Base-by-base conservation (phyloP, 2,329 filamentous ascomycete genomes). In the Stylonectria norvegica region DNA sequence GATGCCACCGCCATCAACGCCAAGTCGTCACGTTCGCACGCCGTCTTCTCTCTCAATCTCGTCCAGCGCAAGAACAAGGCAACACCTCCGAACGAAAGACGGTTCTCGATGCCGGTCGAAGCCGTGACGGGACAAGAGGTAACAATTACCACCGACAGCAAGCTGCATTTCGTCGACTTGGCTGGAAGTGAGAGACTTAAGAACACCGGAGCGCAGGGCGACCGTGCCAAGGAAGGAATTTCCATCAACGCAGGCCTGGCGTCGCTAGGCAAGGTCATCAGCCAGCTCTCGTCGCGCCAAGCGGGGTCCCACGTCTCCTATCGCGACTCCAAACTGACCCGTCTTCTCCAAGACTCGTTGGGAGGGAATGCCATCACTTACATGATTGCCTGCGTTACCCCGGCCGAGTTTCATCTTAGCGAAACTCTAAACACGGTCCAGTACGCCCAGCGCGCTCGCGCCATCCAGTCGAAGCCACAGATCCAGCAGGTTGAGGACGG, bases 351-450 rank as follows among this genome's bases (percentile, higher is more conserved):
- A 71, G 93, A 98, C 66, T 98, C 93, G 0, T 75, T 98, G 5
- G 93, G 93, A 42, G 93, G 93, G 4, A 97, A 95, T 61, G 93
- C 93, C 23, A 95, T 96, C 61, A 98, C 93, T 1, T 98, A 97
- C 69, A 97, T 98, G 93, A 93, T 98, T 68, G 93, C 93, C 7
- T 98, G 93, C 67, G 90, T 98, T 20, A 98, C 91, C 1, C 91
- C 90, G 0, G 89, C 91, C 11, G 90, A 96, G 62, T 98, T 98
- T 61, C 93, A 98, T 63, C 73, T 98, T 31, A 97, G 90, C 68
- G 93, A 98, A 68, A 97, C 94, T 0, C 72, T 98, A 42, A 98
- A 98, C 63, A 98, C 93, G 0, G 88, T 98, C 16, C 87, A 96
- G 63, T 98, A 98, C 66, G 93, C 93, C 5, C 93, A 97, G 68